Percentiles rank a stretch among this genome's conserved stretches.
These are phyloP conservation scores for Starmera pachycereana DNA, from an alignment of 805 yeast species.

Conservation along the genomic window DNA sequence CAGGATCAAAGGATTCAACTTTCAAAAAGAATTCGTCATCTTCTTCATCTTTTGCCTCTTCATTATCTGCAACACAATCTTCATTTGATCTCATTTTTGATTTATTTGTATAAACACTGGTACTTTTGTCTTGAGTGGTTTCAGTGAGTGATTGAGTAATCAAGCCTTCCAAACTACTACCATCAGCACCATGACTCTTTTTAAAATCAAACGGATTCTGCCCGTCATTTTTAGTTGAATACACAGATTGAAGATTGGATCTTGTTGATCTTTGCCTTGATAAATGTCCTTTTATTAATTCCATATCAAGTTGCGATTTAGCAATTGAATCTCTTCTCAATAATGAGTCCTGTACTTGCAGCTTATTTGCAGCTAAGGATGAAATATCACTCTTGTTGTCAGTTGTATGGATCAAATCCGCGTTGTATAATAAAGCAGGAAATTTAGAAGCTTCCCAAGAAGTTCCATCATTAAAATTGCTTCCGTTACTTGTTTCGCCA, in stretches of 20 bases:
- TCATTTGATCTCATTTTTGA: background rate
- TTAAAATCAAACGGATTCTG: background rate
- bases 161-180: no score
- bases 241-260: background rate
- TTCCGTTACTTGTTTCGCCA: no score
- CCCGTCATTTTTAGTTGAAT: background rate
- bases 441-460: no score
- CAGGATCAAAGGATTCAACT: background rate
- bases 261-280: conserved; percentile 7
- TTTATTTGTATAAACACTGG: background rate
- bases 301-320: conserved; percentile 4
- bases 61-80: background rate
- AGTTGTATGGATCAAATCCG: no score
- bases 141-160: background rate
- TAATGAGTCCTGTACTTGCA: conserved; percentile 1
- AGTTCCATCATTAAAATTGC: no score
- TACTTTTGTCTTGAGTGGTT: background rate
- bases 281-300: conserved; percentile 3
- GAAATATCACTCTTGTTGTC: no score
- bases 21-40: background rate
- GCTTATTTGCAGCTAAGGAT: background rate
- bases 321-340: conserved; percentile 1
- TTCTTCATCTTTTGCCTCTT: background rate
- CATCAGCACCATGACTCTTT: background rate
- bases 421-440: no score